phyloP scores from a whole-genome alignment of 352 stramenopile species.

The Chloridella minuta region DNA sequence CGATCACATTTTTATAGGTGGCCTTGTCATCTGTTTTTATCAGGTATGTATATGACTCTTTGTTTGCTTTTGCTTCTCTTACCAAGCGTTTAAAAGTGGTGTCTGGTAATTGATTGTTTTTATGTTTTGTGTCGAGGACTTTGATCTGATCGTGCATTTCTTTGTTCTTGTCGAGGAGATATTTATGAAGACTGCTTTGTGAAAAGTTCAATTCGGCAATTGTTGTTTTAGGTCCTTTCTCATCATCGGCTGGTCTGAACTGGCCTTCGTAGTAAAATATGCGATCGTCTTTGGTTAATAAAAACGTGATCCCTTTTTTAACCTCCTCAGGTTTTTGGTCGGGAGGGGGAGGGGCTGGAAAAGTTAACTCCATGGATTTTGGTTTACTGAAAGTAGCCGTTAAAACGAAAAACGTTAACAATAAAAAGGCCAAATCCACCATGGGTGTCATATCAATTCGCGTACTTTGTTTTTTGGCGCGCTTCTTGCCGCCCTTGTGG shows the following conservation, averaged over 20 bases:
- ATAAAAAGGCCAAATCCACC: neutral
- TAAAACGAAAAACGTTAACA: slow-evolving; percentile 4
- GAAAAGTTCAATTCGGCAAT: neutral
- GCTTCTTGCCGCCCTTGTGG: neutral
- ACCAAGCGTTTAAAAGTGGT: neutral
- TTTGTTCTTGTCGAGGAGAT: neutral
- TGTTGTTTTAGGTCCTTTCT: neutral
- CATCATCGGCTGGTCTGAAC: neutral
- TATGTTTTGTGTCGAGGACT: neutral
- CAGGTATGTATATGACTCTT: neutral
- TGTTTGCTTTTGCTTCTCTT: neutral
- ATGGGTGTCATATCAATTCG: neutral
- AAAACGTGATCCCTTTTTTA: neutral
- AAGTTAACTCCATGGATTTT: neutral
- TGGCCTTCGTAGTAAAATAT: neutral
- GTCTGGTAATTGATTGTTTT: neutral
- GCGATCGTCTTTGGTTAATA: neutral
- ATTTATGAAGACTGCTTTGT: neutral
- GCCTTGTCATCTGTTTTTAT: neutral
- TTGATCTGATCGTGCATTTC: neutral
- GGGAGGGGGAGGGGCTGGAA: neutral
- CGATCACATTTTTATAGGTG: neutral
- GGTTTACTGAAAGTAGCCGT: neutral
- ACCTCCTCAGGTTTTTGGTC: neutral
- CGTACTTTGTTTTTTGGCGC: neutral